Evolutionary conservation across 1,284 basidiomycete species (phyloP).

Genomic region (Coniferiporia sulphurascens): DNA sequence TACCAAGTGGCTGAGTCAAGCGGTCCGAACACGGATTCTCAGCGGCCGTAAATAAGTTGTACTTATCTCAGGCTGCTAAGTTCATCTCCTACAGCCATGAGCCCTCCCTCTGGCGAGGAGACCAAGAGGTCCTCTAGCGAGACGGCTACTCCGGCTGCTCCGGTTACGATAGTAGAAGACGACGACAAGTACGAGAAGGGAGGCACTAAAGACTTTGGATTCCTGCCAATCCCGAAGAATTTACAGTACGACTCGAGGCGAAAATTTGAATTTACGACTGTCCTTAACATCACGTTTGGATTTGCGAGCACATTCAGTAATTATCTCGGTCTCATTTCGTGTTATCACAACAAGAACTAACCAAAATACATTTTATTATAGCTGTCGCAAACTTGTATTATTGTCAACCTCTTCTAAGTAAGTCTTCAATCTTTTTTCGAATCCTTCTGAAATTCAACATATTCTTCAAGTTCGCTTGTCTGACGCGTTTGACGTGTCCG

Average conservation of each 20-base stretch:
- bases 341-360: not conserved
- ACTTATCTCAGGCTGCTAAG: not conserved
- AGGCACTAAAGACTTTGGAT: conserved; percentile 25
- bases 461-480: conserved; percentile 21
- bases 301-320: conserved; percentile 31
- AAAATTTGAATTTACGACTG: conserved; percentile 28
- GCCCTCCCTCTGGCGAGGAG: conserved; percentile 1
- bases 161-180: not conserved
- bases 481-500: conserved; percentile 25
- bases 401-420: conserved; percentile 35
- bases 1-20: too few species aligned
- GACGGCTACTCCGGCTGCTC: not conserved
- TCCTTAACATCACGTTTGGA: conserved; percentile 34
- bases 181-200: conserved; percentile 3
- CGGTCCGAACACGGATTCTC: too few species aligned
- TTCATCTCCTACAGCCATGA: conserved; percentile 6
- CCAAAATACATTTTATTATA: not conserved
- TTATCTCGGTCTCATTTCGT: not conserved
- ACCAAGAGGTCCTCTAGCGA: conserved; percentile 9
- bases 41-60: too few species aligned
- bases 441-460: not conserved
- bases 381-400: conserved; percentile 35
- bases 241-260: conserved; percentile 29
- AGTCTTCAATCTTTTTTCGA: conserved; percentile 10
- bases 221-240: conserved; percentile 33